Evolutionary conservation across 148 eudicot species (phyloP).

Genomic region (Camellia sinensis): DNA sequence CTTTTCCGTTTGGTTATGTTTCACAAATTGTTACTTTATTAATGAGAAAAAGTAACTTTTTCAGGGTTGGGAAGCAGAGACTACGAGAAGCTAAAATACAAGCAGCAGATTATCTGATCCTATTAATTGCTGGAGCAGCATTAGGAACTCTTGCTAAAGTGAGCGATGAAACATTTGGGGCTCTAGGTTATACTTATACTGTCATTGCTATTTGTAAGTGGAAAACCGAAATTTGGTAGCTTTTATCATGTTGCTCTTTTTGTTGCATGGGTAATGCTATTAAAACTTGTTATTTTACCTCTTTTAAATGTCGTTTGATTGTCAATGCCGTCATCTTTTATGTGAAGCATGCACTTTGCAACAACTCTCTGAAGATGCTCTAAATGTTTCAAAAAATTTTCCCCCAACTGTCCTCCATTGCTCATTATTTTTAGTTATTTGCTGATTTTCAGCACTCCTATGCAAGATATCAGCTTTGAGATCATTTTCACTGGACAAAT

Average conservation of each 20-base stretch:
- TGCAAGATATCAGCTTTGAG: slow-evolving; percentile 83
- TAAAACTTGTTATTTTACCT: background rate
- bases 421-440: slow-evolving; percentile 7
- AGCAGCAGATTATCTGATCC: slow-evolving; percentile 85
- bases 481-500: slow-evolving; percentile 77
- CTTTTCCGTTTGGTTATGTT: background rate
- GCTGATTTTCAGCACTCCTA: slow-evolving; percentile 62
- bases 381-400: background rate
- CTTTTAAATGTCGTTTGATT: background rate
- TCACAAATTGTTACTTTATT: background rate
- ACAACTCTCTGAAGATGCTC: background rate
- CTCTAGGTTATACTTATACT: slow-evolving; percentile 79
- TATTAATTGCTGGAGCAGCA: slow-evolving; percentile 89
- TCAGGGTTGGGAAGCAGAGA: slow-evolving; percentile 82
- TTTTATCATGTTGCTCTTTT: background rate
- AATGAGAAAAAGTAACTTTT: slow-evolving; percentile 8
- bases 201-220: slow-evolving; percentile 94
- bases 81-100: slow-evolving; percentile 75
- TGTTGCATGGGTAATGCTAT: background rate
- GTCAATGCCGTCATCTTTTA: background rate
- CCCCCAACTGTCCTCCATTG: background rate
- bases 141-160: slow-evolving; percentile 86
- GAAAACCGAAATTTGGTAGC: background rate
- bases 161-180: slow-evolving; percentile 76
- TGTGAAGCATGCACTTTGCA: background rate